phyloP scores from a whole-genome alignment of 352 stramenopile genomes.

The Phytophthora cryptogea region DNA sequence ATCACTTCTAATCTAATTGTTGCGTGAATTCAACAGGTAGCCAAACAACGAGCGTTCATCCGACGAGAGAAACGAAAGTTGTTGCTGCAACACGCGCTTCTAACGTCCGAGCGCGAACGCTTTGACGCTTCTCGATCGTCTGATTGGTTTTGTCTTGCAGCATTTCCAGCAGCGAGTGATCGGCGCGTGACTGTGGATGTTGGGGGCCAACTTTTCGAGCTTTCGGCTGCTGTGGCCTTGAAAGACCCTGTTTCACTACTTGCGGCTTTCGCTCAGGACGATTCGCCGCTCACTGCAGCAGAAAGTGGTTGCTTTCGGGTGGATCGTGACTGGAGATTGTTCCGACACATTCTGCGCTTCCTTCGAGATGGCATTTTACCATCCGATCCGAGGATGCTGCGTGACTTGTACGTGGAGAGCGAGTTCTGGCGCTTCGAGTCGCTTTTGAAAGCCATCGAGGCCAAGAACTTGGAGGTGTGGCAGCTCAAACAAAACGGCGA shows the following conservation, averaged over 20 bases:
- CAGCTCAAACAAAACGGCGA: constrained; percentile 39
- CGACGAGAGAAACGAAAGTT: constrained; percentile 80
- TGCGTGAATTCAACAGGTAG: constrained; percentile 38
- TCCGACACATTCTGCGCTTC: constrained; percentile 80
- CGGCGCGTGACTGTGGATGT: constrained; percentile 67
- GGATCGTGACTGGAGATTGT: constrained; percentile 78
- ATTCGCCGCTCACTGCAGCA: constrained; percentile 59
- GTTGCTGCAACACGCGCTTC: constrained; percentile 70
- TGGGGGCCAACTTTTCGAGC: constrained; percentile 74
- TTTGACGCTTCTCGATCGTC: constrained; percentile 70
- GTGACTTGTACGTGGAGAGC: constrained; percentile 74
- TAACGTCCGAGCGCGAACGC: constrained; percentile 74
- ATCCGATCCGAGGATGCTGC: constrained; percentile 65
- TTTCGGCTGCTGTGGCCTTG: constrained; percentile 48
- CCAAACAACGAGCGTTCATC: constrained; percentile 80
- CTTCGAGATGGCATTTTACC: constrained; percentile 76
- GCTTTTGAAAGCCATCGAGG: constrained; percentile 75
- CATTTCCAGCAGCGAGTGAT: constrained; percentile 53
- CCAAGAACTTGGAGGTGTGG: constrained; percentile 68
- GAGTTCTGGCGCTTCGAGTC: constrained; percentile 87
- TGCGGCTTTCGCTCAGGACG: constrained; percentile 62
- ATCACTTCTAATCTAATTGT: not conserved
- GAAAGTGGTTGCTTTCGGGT: constrained; percentile 77
- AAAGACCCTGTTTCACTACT: constrained; percentile 71
- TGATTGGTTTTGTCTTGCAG: constrained; percentile 74